These are phyloP conservation scores for Clohesyomyces aquaticus DNA, from an alignment of 495 filamentous ascomycete genomes.

Conservation along the genomic window DNA sequence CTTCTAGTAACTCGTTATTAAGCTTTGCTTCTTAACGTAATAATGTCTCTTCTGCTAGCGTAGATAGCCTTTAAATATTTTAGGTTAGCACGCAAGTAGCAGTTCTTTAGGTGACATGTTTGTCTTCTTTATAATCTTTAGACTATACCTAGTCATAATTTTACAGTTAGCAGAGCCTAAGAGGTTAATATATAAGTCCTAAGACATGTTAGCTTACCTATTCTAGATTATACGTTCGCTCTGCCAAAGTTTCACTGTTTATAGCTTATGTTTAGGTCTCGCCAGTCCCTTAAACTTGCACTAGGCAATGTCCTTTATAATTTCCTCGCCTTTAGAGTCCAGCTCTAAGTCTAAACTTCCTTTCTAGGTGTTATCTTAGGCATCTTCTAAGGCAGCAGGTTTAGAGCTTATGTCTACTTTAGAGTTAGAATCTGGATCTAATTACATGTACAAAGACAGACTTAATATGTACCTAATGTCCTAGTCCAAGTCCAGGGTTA, in stretches of 20 bases:
- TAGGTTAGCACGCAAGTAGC: slow-evolving; percentile 9
- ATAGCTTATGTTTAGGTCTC: slow-evolving; percentile 10
- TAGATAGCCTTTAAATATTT: slow-evolving; percentile 18
- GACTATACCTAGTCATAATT: slow-evolving; percentile 8
- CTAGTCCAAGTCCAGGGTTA: slow-evolving; percentile 8
- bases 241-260: background rate
- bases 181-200: slow-evolving; percentile 2
- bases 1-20: slow-evolving; percentile 14
- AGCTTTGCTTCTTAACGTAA: slow-evolving; percentile 10
- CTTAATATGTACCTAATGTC: slow-evolving; percentile 4
- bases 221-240: background rate
- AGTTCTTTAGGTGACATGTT: slow-evolving; percentile 3
- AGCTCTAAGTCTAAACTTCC: slow-evolving; percentile 6
- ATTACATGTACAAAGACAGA: slow-evolving; percentile 3
- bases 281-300: slow-evolving; percentile 5
- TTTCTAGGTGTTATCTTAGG: slow-evolving; percentile 3
- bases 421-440: slow-evolving; percentile 8
- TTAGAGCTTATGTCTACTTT: slow-evolving; percentile 1
- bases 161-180: slow-evolving; percentile 7
- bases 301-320: slow-evolving; percentile 8
- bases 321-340: slow-evolving; percentile 11
- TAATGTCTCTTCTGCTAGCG: slow-evolving; percentile 10
- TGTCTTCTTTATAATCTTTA: slow-evolving; percentile 14
- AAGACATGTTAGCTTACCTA: background rate
- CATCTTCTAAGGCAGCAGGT: slow-evolving; percentile 2